Percentiles rank a stretch among this genome's conserved stretches.
Evolutionary conservation across 2,329 filamentous ascomycete genomes (phyloP).

Genomic region (Aspergillus sp.): DNA sequence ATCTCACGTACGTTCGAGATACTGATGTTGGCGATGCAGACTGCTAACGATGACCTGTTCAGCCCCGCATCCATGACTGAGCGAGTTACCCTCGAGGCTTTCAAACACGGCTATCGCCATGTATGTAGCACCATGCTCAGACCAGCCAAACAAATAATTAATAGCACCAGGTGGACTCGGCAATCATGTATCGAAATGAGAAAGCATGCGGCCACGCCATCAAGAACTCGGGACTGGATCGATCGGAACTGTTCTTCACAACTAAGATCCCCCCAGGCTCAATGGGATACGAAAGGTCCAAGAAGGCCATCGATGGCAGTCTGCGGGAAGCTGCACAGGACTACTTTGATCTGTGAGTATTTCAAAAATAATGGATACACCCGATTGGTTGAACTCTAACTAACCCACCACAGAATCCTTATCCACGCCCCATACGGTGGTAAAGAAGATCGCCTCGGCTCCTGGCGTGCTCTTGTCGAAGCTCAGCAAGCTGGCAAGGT

Average conservation of each 20-base stretch:
- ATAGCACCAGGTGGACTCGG: constrained; percentile 47
- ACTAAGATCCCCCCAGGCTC: constrained; percentile 68
- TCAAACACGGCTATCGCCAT: constrained; percentile 27
- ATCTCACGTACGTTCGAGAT: constrained; percentile 22
- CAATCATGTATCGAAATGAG: constrained; percentile 69
- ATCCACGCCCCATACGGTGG: constrained; percentile 77
- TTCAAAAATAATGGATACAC: background rate
- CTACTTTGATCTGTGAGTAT: constrained; percentile 65
- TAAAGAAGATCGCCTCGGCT: constrained; percentile 60
- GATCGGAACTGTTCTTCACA: constrained; percentile 73
- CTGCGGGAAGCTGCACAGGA: constrained; percentile 61
- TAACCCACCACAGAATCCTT: constrained; percentile 44
- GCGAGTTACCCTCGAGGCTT: constrained; percentile 19
- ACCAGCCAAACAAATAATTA: background rate
- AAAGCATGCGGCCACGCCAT: constrained; percentile 64
- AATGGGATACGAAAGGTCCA: constrained; percentile 61
- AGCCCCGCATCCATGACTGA: constrained; percentile 24
- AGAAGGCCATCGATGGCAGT: constrained; percentile 59
- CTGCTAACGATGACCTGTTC: background rate
- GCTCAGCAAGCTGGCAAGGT: constrained; percentile 68
- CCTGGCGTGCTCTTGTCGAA: constrained; percentile 74
- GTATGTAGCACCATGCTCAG: constrained; percentile 9
- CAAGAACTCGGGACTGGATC: constrained; percentile 50
- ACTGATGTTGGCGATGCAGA: background rate
- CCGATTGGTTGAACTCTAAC: no score